These are phyloP conservation scores for Prinsepia uniflora DNA, from an alignment of 306 rosid genomes.

Conservation along the genomic window DNA sequence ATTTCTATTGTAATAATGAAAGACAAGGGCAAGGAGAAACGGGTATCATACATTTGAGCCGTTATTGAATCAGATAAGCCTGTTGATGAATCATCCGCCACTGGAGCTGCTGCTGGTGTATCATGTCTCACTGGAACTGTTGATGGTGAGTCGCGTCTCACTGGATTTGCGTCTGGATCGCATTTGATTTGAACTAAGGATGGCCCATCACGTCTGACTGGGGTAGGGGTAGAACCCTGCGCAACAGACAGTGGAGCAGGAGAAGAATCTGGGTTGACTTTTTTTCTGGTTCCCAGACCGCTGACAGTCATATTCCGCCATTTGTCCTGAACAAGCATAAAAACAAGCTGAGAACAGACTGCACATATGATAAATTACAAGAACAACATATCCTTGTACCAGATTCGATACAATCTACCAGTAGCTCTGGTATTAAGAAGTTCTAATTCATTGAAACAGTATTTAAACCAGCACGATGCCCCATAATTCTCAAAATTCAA, in stretches of 20 bases:
- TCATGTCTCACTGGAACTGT: not conserved
- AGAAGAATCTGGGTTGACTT: conserved; percentile 24
- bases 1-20: not conserved
- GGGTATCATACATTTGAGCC: conserved; percentile 23
- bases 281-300: conserved; percentile 33
- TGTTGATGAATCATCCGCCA: conserved; percentile 29
- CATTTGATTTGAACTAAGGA: not conserved
- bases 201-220: conserved; percentile 11
- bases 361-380: not conserved
- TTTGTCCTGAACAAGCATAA: conserved; percentile 31
- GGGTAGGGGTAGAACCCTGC: conserved; percentile 17
- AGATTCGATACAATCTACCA: not conserved
- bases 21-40: not conserved
- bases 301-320: conserved; percentile 45
- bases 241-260: conserved; percentile 9
- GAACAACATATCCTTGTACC: not conserved
- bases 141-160: conserved; percentile 2
- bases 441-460: not conserved
- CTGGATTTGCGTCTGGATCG: conserved; percentile 14
- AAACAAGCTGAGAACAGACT: conserved; percentile 6
- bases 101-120: conserved; percentile 12
- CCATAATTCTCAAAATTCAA: not conserved
- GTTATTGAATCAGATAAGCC: conserved; percentile 25
- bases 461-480: not conserved
- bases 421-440: not conserved